Base-by-base conservation (phyloP, 331 rosid species). In the Malus hybrid region DNA sequence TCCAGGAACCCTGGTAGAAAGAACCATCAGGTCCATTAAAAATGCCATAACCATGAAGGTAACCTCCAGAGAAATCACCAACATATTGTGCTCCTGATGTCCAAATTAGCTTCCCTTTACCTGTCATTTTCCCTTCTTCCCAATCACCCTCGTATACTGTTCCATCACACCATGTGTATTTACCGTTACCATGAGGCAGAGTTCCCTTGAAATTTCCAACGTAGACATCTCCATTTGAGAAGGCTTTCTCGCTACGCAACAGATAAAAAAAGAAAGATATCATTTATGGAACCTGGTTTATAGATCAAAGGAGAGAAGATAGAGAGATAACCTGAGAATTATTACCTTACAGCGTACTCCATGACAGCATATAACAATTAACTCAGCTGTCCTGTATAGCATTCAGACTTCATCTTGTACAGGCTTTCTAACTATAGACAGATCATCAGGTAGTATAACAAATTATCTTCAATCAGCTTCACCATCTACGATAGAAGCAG, bases 61-160 rank as follows among this genome's bases (percentile, higher is more conserved):
- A 85, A 73, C 88, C 81, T 6, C 96, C 91, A 44, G 90, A 90
- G 80, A 90, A 83, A 54, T 90, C 94, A 63, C 97, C 97, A 22
- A 82, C 94, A 75, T 90, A 93, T 27, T 70, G 76, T 66, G 90
- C 89, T 70, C 96, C 93, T 19, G 94, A 85, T 69, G 80, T 50
- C 97, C 97, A 93, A 59, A 77, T 32, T 32, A 88, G 80, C 65
- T 80, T 62, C 48, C 96, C 97, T 60, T 85, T 85, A 42, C 96
- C 97, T 14, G 88, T 86, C 89, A 88, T 90, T 85, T 88, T 88
- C 56, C 90, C 94, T 7, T 76, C 86, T 80, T 88, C 87, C 96
- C 96, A 93, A 65, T 87, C 94, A 34, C 96, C 97, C 46, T 88
- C 90, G 24, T 88, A 93, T 32, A 80, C 75, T 15, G 96, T 86